phyloP scores from a whole-genome alignment of 2,329 filamentous ascomycete genomes.

The Hypoxylon sp. region DNA sequence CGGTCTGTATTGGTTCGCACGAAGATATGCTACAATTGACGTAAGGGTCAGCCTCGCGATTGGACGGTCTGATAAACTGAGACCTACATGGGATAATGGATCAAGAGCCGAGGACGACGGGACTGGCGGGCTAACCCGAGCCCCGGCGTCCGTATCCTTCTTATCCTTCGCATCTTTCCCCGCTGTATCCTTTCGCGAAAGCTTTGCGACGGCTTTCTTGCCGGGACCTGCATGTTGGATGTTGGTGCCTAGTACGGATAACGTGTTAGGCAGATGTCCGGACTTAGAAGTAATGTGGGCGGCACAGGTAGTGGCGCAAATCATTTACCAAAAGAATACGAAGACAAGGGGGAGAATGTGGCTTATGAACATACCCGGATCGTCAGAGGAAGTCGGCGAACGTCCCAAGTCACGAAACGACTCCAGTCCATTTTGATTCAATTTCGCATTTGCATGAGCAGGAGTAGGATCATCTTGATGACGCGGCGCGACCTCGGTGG shows the following conservation, averaged over 20 bases:
- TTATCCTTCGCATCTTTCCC: constrained; percentile 50
- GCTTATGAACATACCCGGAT: constrained; percentile 33
- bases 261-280: constrained; percentile 19
- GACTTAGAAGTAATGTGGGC: not conserved
- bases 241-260: constrained; percentile 46
- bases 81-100: constrained; percentile 76
- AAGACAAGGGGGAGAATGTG: constrained; percentile 2
- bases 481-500: constrained; percentile 46
- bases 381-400: constrained; percentile 42
- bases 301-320: not conserved
- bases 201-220: constrained; percentile 48
- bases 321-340: constrained; percentile 17
- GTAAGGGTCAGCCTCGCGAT: constrained; percentile 19
- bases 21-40: constrained; percentile 62
- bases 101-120: constrained; percentile 67
- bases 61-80: constrained; percentile 19
- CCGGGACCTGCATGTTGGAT: constrained; percentile 40
- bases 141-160: constrained; percentile 43
- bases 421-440: constrained; percentile 30
- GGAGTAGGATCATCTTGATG: constrained; percentile 33
- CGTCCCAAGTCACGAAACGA: constrained; percentile 30
- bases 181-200: constrained; percentile 48
- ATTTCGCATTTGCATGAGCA: constrained; percentile 23
- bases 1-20: constrained; percentile 55
- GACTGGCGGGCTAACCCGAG: constrained; percentile 42